phyloP scores from a whole-genome alignment of 345 rosid species.

The Lenwebbia sp. region DNA sequence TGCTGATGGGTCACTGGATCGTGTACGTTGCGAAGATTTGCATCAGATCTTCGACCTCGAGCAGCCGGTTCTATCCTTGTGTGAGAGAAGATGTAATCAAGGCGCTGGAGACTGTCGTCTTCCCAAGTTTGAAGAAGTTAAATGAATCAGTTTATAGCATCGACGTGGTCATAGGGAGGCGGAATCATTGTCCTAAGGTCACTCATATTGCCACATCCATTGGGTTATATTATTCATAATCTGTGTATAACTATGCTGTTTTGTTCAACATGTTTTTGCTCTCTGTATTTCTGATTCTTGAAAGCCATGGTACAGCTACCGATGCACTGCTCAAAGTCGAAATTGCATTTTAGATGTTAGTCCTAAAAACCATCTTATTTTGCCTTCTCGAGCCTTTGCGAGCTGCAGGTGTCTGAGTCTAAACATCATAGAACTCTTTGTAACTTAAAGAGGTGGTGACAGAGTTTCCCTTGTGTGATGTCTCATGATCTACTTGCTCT shows the following conservation, averaged over 20 bases:
- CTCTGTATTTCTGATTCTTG: not conserved
- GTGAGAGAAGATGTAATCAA: not conserved
- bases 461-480: not conserved
- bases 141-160: not conserved
- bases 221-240: not conserved
- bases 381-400: not conserved
- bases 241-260: not conserved
- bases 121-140: not conserved
- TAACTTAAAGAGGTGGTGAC: not conserved
- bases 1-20: constrained; percentile 7
- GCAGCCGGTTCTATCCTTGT: not conserved
- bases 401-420: not conserved
- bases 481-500: not conserved
- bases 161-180: not conserved
- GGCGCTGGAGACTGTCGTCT: not conserved
- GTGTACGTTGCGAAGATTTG: not conserved
- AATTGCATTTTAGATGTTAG: not conserved
- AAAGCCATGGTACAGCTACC: not conserved
- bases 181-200: not conserved
- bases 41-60: not conserved
- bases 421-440: not conserved
- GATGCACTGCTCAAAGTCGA: not conserved
- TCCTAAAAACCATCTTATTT: not conserved
- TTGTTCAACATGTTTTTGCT: not conserved
- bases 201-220: not conserved